Evolutionary conservation across 2,329 filamentous ascomycete genomes (phyloP), one percentile per base, ranked within the genome.

Genomic region (Phialophora chinensis): DNA sequence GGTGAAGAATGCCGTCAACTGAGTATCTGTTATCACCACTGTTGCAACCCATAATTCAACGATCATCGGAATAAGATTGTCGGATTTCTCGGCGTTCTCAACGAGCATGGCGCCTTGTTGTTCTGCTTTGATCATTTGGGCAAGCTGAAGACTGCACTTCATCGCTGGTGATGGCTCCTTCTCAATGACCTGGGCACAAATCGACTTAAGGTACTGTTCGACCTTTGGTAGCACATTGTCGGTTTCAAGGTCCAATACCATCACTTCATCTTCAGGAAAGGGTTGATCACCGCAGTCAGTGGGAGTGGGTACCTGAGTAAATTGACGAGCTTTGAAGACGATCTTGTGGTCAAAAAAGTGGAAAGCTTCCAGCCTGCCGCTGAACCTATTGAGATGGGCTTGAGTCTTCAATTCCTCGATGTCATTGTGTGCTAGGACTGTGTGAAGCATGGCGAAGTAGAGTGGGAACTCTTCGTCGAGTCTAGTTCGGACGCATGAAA

Each of bases 21-120:
- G 77, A 27, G 8, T 17, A 52, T 69, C 60, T 6, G 55, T 63
- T 17, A 88, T 79, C 54, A 87, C 80, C 47, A 81, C 80, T 7
- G 85, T 87, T 14, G 82, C 81, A 33, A 84, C 79, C 85, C 85
- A 88, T 4, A 88, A 77, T 69, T 87, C 84, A 55, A 87, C 75
- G 1, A 81, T 81, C 52, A 84, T 82, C 20, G 80, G 76, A 12
- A 87, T 75, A 10, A 87, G 76, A 17, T 76, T 74, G 70, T 85
- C 82, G 74, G 81, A 69, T 14, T 62, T 62, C 8, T 35, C 12
- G 29, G 29, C 4, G 20, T 29, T 52, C 5, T 65, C 65, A n/a
- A 23, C 56, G 23, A 35, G 33, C 12, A 25, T 44, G 17, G 50
- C 17, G 59, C 31, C 35, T 42, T 60, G 63, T n/a, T 63, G 58